Base-by-base conservation (phyloP, 345 rosid species). In the Crucihimalaya himalaica region DNA sequence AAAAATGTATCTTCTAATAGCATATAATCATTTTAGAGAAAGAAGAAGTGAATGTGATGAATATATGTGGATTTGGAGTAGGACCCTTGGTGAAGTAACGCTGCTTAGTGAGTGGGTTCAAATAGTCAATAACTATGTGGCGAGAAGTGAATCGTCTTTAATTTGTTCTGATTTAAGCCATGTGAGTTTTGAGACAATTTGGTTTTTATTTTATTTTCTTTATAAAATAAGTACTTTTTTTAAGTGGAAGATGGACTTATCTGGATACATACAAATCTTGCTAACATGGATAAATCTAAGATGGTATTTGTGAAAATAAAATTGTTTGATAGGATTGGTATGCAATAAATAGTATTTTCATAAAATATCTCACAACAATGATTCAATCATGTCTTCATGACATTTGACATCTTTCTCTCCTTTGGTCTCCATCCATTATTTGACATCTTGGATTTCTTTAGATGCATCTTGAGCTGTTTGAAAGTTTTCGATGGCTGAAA, bases 161-260 rank as follows among this genome's bases (percentile, higher is more conserved):
- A 37, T 48, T 58, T 67, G 27, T 50, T 74, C 62, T 74, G 72
- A 50, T 56, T 66, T 14, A 1, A 61, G 28, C 73, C 73, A 74
- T 52, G 78, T 59, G 78, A 67, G 37, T 50, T 29, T 59, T 51
- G 15, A 39, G 37, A 74, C 46, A 19, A 16, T 27, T 20, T 14
- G 1, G 3, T 16, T 4, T 4, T 43, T 12, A 42, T 12, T 27
- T 21, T 23, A 10, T 2, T 5, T 14, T 11, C 6, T n/a, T 18
- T 28, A 2, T 14, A n/a, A n/a, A 20, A 46, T 25, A 58, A 15
- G 12, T 15, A 2, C 23, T 65, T 50, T 63, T 70, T 25, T 34
- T 6, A 34, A 55, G 71, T 47, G 51, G 66, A 65, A 56, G 19
- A 72, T 63, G 2, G 50, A 73, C 50, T 43, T 43, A 43, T 45